Percentiles rank a stretch among this genome's conserved stretches.
Evolutionary conservation across 2,329 filamentous ascomycete species (phyloP).

Genomic region (Sporothrix brunneoviolacea): DNA sequence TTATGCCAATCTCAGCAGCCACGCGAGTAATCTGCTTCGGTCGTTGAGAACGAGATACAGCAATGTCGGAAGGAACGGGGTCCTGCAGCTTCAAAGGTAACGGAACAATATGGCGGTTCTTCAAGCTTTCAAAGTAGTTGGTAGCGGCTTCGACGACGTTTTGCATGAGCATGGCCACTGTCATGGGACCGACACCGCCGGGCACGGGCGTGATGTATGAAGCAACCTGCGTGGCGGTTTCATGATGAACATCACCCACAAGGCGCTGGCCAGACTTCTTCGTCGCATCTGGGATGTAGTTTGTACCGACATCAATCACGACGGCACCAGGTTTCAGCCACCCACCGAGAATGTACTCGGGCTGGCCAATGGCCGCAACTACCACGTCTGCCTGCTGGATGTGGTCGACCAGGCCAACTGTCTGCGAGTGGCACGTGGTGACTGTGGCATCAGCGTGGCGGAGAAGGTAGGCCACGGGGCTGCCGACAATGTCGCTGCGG

Average conservation of each 20-base stretch:
- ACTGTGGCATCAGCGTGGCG: constrained; percentile 96
- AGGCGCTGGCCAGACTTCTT: constrained; percentile 90
- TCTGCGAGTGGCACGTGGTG: constrained; percentile 91
- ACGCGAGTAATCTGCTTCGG: constrained; percentile 88
- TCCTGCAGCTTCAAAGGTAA: constrained; percentile 72
- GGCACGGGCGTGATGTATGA: constrained; percentile 94
- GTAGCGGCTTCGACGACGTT: constrained; percentile 88
- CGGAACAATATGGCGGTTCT: constrained; percentile 69
- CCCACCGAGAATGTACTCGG: constrained; percentile 84
- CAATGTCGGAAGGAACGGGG: constrained; percentile 94
- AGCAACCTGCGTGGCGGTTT: constrained; percentile 74
- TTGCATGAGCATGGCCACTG: constrained; percentile 93
- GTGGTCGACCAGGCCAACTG: constrained; percentile 62
- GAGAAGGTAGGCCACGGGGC: constrained; percentile 90
- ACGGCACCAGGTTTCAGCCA: constrained; percentile 94
- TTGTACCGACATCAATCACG: constrained; percentile 95
- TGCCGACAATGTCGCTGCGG: constrained; percentile 94
- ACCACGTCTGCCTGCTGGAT: constrained; percentile 83
- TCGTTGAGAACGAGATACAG: constrained; percentile 77
- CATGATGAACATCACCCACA: constrained; percentile 92
- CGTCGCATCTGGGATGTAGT: constrained; percentile 81
- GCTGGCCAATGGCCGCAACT: constrained; percentile 82
- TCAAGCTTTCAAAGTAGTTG: constrained; percentile 74
- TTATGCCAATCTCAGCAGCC: constrained; percentile 81
- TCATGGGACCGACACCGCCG: constrained; percentile 97